These are phyloP conservation scores for Exophiala aquamarina DNA, from an alignment of 2,329 filamentous ascomycete species.

Conservation along the genomic window DNA sequence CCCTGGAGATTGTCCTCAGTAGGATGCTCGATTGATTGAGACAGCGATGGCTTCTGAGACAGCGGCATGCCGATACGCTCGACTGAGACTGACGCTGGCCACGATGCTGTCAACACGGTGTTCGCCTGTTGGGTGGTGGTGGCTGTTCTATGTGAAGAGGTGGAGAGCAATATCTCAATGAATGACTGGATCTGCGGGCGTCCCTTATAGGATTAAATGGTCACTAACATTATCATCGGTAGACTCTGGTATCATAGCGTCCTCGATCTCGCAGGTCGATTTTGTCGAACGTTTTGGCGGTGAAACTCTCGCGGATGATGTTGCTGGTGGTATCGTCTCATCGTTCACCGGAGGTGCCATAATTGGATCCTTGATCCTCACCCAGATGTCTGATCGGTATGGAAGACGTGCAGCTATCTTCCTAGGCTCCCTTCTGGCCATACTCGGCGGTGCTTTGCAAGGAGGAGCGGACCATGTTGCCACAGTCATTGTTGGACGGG, in stretches of 20 bases:
- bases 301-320: conserved; percentile 32
- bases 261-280: conserved; percentile 36
- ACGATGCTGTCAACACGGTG: too few species aligned
- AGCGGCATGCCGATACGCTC: too few species aligned
- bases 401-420: conserved; percentile 37
- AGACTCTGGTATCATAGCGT: conserved; percentile 40
- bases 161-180: too few species aligned
- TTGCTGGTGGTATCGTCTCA: conserved; percentile 40
- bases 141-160: too few species aligned
- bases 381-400: conserved; percentile 35
- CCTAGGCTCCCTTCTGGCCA: conserved; percentile 35
- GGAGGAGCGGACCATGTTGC: conserved; percentile 37
- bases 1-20: too few species aligned
- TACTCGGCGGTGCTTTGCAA: conserved; percentile 37
- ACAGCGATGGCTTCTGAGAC: too few species aligned
- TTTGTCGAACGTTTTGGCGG: conserved; percentile 34
- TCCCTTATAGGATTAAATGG: background rate
- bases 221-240: background rate
- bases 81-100: too few species aligned
- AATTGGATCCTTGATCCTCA: conserved; percentile 35
- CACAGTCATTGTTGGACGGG: conserved; percentile 52
- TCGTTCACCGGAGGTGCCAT: conserved; percentile 44
- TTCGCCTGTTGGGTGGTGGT: too few species aligned
- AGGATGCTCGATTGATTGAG: too few species aligned
- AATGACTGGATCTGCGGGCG: too few species aligned